Conservation (phyloP, 2,329 filamentous ascomycete genomes). For the Sordariomycetes sp. region DNA sequence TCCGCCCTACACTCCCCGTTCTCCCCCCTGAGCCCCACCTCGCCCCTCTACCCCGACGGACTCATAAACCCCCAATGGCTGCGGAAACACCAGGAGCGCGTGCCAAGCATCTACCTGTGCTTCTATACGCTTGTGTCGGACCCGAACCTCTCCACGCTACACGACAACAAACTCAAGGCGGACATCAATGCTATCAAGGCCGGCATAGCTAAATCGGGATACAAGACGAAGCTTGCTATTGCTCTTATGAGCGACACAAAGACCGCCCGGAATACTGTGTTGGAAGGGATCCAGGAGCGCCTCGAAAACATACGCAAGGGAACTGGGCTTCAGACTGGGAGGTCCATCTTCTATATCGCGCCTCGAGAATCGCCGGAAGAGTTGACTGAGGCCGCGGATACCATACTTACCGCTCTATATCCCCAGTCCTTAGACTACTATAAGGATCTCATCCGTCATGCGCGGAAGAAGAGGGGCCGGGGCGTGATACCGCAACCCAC, state of each 20-base stretch:
- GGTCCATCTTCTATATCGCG: slow-evolving; percentile 76
- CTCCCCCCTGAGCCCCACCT: slow-evolving; percentile 77
- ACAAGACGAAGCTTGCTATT: slow-evolving; percentile 67
- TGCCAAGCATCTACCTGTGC: slow-evolving; percentile 71
- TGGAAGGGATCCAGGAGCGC: slow-evolving; percentile 58
- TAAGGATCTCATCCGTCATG: slow-evolving; percentile 84
- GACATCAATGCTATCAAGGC: slow-evolving; percentile 73
- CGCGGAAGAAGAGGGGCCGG: slow-evolving; percentile 75
- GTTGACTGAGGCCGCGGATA: slow-evolving; percentile 61
- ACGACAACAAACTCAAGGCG: slow-evolving; percentile 78
- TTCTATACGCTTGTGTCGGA: slow-evolving; percentile 73
- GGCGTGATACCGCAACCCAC: slow-evolving; percentile 71
- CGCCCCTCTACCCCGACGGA: slow-evolving; percentile 80
- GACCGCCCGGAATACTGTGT: slow-evolving; percentile 20
- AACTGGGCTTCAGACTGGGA: slow-evolving; percentile 64
- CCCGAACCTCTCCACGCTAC: slow-evolving; percentile 60
- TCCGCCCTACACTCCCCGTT: slow-evolving; percentile 77
- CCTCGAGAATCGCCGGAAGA: slow-evolving; percentile 62
- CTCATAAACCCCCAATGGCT: slow-evolving; percentile 76
- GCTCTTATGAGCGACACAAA: slow-evolving; percentile 58
- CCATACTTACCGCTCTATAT: slow-evolving; percentile 62
- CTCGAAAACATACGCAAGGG: slow-evolving; percentile 68
- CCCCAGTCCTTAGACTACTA: slow-evolving; percentile 80
- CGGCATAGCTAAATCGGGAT: slow-evolving; percentile 56
- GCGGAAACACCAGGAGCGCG: slow-evolving; percentile 73